These are phyloP conservation scores for Coemansia furcata DNA, from an alignment of 192 early-diverging fungal genomes.

Conservation along the genomic window DNA sequence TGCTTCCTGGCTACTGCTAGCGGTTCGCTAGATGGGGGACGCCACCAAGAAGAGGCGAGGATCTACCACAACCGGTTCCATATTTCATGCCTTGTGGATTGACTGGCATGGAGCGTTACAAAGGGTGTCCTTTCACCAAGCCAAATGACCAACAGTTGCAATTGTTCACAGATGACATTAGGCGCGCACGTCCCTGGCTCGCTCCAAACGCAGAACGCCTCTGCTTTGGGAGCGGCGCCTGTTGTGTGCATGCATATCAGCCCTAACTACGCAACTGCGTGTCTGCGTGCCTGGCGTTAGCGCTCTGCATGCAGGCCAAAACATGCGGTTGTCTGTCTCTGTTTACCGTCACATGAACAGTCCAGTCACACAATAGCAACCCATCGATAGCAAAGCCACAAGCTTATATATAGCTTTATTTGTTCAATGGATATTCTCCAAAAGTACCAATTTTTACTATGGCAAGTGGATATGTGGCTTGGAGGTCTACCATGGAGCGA, in stretches of 20 bases:
- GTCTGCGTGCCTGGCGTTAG: neutral
- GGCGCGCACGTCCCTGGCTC: slow-evolving; percentile 1
- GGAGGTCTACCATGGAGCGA: neutral
- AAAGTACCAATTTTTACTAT: neutral
- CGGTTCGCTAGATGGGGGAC: neutral
- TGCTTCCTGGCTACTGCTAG: neutral
- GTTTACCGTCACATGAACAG: neutral
- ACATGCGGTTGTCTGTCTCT: neutral
- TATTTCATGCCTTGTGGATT: neutral
- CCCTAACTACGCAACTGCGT: neutral
- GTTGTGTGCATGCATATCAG: neutral
- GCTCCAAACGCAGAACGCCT: neutral
- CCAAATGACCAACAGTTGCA: neutral
- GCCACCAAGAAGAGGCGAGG: neutral
- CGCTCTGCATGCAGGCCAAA: neutral
- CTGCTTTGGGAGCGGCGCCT: neutral
- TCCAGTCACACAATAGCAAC: neutral
- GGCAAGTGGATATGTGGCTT: neutral
- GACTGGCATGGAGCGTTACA: neutral
- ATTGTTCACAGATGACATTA: neutral
- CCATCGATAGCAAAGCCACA: neutral
- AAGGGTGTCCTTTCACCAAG: neutral
- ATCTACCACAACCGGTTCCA: neutral
- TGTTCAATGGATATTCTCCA: neutral
- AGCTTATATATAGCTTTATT: neutral